A percentile compares a stretch with the other conserved stretches of the same genome.
Conservation (phyloP, 2,329 filamentous ascomycete genomes). For the Purpureocillium takamizusanense region DNA sequence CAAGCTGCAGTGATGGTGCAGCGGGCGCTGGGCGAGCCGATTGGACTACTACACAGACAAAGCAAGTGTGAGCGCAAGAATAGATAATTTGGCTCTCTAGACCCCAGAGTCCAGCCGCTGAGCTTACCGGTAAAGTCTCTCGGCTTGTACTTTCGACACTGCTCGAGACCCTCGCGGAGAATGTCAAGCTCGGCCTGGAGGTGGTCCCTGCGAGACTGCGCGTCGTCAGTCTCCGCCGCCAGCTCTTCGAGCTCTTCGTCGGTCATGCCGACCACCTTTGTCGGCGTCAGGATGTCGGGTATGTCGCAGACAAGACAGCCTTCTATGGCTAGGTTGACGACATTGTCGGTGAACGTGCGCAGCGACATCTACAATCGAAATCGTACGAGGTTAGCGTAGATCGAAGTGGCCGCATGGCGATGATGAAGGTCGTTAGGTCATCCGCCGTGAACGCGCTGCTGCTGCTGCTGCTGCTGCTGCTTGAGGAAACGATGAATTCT, state of each 20-base stretch:
- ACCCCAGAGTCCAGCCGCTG: neutral
- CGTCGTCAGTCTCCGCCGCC: conserved; percentile 20
- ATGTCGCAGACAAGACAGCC: conserved; percentile 35
- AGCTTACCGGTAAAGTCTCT: neutral
- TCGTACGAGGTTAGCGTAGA: neutral
- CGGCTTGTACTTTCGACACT: conserved; percentile 2
- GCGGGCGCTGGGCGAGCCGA: too few relatives aligned
- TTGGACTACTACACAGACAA: too few relatives aligned
- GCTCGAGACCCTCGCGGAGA: conserved; percentile 2
- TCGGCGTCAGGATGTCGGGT: conserved; percentile 29
- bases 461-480: too few relatives aligned
- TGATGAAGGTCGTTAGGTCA: too few relatives aligned
- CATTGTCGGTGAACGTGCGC: conserved; percentile 35
- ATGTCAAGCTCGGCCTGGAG: conserved; percentile 1
- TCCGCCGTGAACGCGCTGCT: too few relatives aligned
- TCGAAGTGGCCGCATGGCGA: too few relatives aligned
- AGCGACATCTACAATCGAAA: conserved; percentile 26
- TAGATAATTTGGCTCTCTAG: too few relatives aligned
- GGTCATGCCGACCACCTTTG: conserved; percentile 4
- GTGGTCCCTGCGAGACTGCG: conserved; percentile 6
- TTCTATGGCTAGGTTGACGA: conserved; percentile 38
- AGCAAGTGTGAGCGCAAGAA: too few relatives aligned
- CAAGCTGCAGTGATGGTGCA: too few relatives aligned
- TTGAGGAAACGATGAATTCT: neutral
- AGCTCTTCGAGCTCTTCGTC: conserved; percentile 15